phyloP scores from a whole-genome alignment of 2,329 filamentous ascomycete genomes.

The Bisporella sp. region DNA sequence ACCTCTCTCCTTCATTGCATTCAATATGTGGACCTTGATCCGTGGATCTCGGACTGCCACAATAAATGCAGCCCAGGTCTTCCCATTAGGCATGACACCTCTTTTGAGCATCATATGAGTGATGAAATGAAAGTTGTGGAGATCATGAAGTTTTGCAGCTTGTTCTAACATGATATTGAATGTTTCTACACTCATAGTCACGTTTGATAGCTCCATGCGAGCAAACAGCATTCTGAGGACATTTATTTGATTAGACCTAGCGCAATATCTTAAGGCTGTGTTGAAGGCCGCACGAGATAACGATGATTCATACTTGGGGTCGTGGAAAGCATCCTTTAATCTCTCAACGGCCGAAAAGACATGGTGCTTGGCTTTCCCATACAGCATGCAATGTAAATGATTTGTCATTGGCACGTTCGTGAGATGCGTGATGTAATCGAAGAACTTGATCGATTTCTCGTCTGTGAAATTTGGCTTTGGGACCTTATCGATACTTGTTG shows the following conservation, averaged over 20 bases:
- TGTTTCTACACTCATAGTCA: constrained; percentile 27
- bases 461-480: constrained; percentile 8
- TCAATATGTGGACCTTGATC: constrained; percentile 13
- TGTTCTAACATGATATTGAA: constrained; percentile 37
- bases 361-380: constrained; percentile 10
- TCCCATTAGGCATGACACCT: constrained; percentile 31
- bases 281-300: constrained; percentile 36
- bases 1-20: constrained; percentile 18
- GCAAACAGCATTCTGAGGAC: constrained; percentile 29
- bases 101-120: constrained; percentile 36
- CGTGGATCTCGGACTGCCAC: constrained; percentile 9
- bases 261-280: constrained; percentile 31
- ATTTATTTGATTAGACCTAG: constrained; percentile 25
- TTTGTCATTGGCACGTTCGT: constrained; percentile 20
- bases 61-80: constrained; percentile 36
- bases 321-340: constrained; percentile 27
- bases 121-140: constrained; percentile 31
- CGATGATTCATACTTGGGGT: constrained; percentile 22
- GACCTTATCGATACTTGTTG: constrained; percentile 11
- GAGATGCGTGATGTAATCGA: constrained; percentile 32
- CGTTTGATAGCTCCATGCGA: constrained; percentile 29
- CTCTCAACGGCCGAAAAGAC: constrained; percentile 15
- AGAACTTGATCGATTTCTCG: constrained; percentile 30
- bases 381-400: constrained; percentile 13
- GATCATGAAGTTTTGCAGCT: constrained; percentile 31